A percentile compares a stretch with the other conserved stretches of the same genome.
These are phyloP conservation scores for Ceratocystis colombiana DNA, from an alignment of 2,329 filamentous ascomycete species.

Conservation along the genomic window DNA sequence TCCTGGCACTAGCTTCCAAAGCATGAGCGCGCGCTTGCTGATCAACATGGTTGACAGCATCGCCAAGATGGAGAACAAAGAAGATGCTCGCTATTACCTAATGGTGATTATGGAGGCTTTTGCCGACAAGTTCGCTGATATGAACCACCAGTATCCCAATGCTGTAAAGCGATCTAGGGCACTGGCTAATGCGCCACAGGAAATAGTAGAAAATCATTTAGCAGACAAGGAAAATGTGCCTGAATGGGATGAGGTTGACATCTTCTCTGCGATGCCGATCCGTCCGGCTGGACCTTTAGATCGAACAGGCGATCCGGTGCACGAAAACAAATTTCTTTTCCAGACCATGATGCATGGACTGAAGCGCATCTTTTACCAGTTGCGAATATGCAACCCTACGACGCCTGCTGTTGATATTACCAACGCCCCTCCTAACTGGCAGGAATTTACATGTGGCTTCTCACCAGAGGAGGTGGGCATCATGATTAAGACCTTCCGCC, in stretches of 20 bases:
- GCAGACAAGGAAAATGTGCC: slow-evolving; percentile 71
- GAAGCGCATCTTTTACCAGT: slow-evolving; percentile 81
- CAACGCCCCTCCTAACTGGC: slow-evolving; percentile 81
- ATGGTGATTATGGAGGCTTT: slow-evolving; percentile 98
- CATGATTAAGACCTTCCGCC: slow-evolving; percentile 92
- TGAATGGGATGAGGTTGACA: slow-evolving; percentile 97
- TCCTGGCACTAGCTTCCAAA: slow-evolving; percentile 96
- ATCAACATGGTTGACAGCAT: slow-evolving; percentile 99
- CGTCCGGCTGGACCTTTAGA: slow-evolving; percentile 69
- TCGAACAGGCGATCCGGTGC: slow-evolving; percentile 76
- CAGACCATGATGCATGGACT: slow-evolving; percentile 91
- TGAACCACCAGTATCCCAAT: slow-evolving; percentile 94
- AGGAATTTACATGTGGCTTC: slow-evolving; percentile 91
- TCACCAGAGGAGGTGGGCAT: slow-evolving; percentile 95
- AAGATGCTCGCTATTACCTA: slow-evolving; percentile 86
- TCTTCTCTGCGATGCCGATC: slow-evolving; percentile 92
- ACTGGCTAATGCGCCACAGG: slow-evolving; percentile 40
- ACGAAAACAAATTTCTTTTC: slow-evolving; percentile 96
- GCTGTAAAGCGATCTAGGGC: slow-evolving; percentile 78
- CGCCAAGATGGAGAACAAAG: slow-evolving; percentile 83
- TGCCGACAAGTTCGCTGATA: slow-evolving; percentile 92
- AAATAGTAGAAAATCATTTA: slow-evolving; percentile 72
- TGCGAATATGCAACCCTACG: slow-evolving; percentile 71
- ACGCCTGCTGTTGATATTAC: slow-evolving; percentile 55
- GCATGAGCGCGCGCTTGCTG: slow-evolving; percentile 95